Base-by-base conservation (phyloP, 1,284 basidiomycete species). In the Cystobasidium pallidum region DNA sequence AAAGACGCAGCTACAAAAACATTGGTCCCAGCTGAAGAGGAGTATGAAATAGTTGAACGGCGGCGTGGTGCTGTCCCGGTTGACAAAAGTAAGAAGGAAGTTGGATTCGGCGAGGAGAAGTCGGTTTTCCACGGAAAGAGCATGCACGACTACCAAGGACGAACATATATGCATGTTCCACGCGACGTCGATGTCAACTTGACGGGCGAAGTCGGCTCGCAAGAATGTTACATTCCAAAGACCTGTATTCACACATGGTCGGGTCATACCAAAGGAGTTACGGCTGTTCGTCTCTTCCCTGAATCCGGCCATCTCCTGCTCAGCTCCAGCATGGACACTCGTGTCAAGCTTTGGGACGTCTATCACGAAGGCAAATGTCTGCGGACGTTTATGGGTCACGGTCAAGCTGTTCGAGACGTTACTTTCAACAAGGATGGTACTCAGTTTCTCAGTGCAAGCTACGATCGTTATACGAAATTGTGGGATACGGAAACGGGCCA, bases 321-420 rank as follows among this genome's bases (percentile, higher is more conserved):
- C 73, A 94, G 91, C 79, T 94, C 89, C 0, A 94, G 92, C 70
- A 95, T 98, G 92, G 96, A 99, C 82, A 97, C 93, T 10, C 95
- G 97, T 81, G 92, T 99, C 83, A 99, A 99, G 85, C 86, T 99
- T 47, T 99, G 96, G 96, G 96, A 99, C 79, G 87, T 98, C 1
- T 99, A 99, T 79, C 92, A 92, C 68, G 91, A 96, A 79, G 92
- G 94, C 67, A 94, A 96, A 78, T 98, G 94, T 80, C 83, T 99
- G 66, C 88, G 96, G 41, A 99, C 96, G 0, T 99, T 97, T 83
- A 90, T 97, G 83, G 96, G 96, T 13, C 96, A 99, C 81, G 88
- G 88, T 66, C 94, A 97, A 80, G 94, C 94, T 21, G 93, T 99
- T 75, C 95, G 97, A 81, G 96, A 99, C 77, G 85, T 99, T 68